Evolutionary conservation across 2,329 filamentous ascomycete genomes (phyloP), one percentile per base, ranked within the genome.

Genomic region (Claviceps purpurea): DNA sequence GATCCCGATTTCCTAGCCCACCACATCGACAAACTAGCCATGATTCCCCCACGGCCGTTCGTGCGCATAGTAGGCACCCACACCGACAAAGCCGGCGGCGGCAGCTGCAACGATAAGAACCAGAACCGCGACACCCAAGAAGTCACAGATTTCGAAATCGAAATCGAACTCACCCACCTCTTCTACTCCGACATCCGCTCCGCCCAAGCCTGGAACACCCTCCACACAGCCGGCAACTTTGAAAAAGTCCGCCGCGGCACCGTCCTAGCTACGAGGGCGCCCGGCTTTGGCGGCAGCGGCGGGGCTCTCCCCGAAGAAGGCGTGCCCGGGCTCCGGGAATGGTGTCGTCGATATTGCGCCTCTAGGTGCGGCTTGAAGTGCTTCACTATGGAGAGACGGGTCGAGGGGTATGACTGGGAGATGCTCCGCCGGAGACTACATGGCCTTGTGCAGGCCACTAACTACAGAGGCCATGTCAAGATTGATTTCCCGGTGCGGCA

Each of bases 341-440:
- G 85, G 85, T 87, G 83, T 59, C 77, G 84, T 53, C 74, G 76
- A 41, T 90, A 80, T 66, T 82, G 79, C 59, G 75, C 75, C 2
- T 79, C 75, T 56, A 68, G 71, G 22, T 72, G 78, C 1, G 69
- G 70, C 8, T 70, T 87, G 38, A 84, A 83, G 61, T 71, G 65
- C 45, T 79, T 84, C 56, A 61, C 65, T 1, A 65, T 84, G 20
- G 67, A 69, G 56, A 71, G 78, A 8, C 66, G 66, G 37, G 70
- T 88, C 48, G 64, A 71, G 0, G 84, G 84, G 22, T 77, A 86
- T 62, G 78, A 89, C 61, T 71, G 75, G 52, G 70, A 71, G 1
- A 64, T 67, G 45, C 65, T 89, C 20, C 68, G 71, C 44, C 61
- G 67, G 16, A 70, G 76, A 6, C 65, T 89, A 20, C 70, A 74